Evolutionary conservation across 106 monocot genomes (phyloP).

Genomic region (Phalaenopsis aphrodite): DNA sequence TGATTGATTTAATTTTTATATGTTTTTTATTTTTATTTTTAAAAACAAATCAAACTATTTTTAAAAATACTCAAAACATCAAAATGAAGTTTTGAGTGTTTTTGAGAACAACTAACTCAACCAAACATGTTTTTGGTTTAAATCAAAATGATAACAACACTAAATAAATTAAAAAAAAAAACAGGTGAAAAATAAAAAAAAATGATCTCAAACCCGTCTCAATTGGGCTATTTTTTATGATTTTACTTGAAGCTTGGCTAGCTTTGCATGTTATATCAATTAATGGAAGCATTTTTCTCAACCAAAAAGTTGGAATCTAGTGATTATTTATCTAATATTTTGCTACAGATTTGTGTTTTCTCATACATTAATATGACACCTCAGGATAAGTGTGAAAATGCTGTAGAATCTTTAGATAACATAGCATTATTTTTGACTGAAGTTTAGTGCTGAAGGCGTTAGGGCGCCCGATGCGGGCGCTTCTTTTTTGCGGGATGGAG

Average conservation of each 20-base stretch:
- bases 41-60: too few relatives aligned
- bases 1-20: too few relatives aligned
- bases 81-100: too few relatives aligned
- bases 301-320: not conserved
- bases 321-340: not conserved
- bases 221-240: not conserved
- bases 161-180: too few relatives aligned
- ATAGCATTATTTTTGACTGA: not conserved
- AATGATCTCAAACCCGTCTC: not conserved
- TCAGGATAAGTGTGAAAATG: not conserved
- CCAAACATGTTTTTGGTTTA: too few relatives aligned
- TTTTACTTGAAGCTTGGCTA: not conserved
- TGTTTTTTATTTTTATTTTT: too few relatives aligned
- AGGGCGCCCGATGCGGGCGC: too few relatives aligned
- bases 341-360: not conserved
- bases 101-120: too few relatives aligned
- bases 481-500: too few relatives aligned
- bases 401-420: not conserved
- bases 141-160: too few relatives aligned
- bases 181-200: too few relatives aligned
- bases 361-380: not conserved
- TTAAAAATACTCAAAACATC: too few relatives aligned
- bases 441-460: not conserved
- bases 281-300: not conserved
- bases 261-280: not conserved